Base-by-base conservation (phyloP, 2,329 filamentous ascomycete genomes). In the Penicillium capsulatum region DNA sequence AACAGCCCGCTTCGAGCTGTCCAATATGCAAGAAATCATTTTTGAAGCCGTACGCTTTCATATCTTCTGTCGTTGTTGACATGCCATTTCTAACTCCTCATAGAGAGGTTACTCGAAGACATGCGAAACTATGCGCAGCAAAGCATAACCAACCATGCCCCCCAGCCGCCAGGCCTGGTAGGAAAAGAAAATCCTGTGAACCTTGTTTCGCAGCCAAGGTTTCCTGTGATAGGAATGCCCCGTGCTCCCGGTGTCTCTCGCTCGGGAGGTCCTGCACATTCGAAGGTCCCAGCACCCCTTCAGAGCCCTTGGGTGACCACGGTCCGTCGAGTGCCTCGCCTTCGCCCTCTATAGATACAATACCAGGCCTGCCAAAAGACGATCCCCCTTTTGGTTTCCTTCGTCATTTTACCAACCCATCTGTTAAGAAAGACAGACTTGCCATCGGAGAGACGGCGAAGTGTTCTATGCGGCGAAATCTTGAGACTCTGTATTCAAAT, bases 371-470 rank as follows among this genome's bases (percentile, higher is more conserved):
- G 3, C 4, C 15, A 9, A 8, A 41, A 20, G 27, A 83, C 2
- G 37, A 31, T 20, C 43, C 35, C 1, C 55, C 47, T 5, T 61
- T 60, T 14, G 55, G 49, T n/a, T 61, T 61, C 7, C 47, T 61
- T 13, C 46, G 44, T 0, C 57, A 55, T 29, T 59, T 61, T 26
- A 54, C 57, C n/a, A 55, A 54, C 32, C 58, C 58, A 4, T 44
- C 37, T 9, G 44, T 57, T 5, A 47, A 59, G 13, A 50, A 45
- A 13, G 58, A 61, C 26, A 50, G 51, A 19, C 49, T 61, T 19
- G 58, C 57, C 3, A 61, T 61, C 15, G 54, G 54, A 14, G 57
- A 59, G 9, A 61, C 58, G 7, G 58, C 57, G n/a, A 57, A 55
- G 30, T 50, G 42, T 4, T 61, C 58, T 3, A 40, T 51, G 5